Conservation (phyloP, 176 grass and related monocot species). For the Alloteropsis semialata region DNA sequence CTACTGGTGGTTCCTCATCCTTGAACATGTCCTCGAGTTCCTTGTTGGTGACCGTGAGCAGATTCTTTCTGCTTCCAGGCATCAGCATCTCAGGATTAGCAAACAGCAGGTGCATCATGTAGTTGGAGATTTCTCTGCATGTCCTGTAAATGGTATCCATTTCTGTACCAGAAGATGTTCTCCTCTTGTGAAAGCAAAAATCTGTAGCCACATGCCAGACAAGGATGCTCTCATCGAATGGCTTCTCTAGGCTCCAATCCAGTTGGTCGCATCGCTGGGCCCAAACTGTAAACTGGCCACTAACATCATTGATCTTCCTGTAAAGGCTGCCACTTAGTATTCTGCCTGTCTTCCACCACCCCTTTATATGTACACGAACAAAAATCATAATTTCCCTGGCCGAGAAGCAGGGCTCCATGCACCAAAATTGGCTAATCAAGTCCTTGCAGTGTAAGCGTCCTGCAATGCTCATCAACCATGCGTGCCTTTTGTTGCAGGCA, state of each 20-base stretch:
- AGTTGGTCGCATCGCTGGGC: not conserved
- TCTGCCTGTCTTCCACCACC: not conserved
- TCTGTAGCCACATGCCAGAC: not conserved
- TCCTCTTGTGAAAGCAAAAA: not conserved
- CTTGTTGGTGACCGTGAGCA: not conserved
- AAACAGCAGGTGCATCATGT: not conserved
- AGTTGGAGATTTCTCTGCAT: not conserved
- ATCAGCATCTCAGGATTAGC: not conserved
- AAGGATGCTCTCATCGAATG: not conserved
- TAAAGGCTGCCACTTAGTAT: too few relatives aligned
- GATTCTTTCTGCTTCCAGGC: not conserved
- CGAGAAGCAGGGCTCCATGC: fast-evolving
- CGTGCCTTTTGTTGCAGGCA: not conserved
- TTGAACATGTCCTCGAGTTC: not conserved
- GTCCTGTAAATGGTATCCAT: not conserved
- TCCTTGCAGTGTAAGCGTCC: not conserved
- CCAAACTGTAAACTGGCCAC: too few relatives aligned
- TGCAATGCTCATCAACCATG: not conserved
- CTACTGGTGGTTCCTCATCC: not conserved
- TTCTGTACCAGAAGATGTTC: not conserved
- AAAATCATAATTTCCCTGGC: not conserved
- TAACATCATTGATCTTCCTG: too few relatives aligned
- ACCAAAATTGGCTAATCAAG: not conserved
- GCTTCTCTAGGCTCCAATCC: not conserved
- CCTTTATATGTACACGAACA: not conserved